Evolutionary conservation across 1,284 basidiomycete species (phyloP).

Genomic region (Jaminaea rosea): DNA sequence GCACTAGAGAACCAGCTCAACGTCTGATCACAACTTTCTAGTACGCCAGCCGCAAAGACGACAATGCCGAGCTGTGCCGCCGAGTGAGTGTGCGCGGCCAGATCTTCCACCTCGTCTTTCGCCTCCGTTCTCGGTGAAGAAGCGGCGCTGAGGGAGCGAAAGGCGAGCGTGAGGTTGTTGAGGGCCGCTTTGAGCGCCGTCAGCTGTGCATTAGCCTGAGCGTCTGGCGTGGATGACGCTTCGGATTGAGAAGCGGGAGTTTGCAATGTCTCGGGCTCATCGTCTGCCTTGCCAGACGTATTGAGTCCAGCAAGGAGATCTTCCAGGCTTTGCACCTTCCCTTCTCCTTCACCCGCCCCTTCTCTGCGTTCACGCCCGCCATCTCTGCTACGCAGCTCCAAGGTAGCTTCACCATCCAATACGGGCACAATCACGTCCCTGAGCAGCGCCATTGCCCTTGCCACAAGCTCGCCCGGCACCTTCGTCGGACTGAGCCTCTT

Average conservation of each 20-base stretch:
- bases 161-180: neutral
- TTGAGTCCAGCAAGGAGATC: too few relatives aligned
- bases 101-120: neutral
- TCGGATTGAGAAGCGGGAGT: neutral
- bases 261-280: too few relatives aligned
- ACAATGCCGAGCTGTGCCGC: neutral
- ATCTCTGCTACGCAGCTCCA: too few relatives aligned
- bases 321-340: too few relatives aligned
- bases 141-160: neutral
- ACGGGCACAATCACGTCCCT: neutral
- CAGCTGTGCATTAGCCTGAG: too few relatives aligned
- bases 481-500: neutral
- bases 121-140: too few relatives aligned
- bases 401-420: neutral
- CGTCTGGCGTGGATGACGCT: neutral
- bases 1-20: neutral
- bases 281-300: too few relatives aligned
- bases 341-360: too few relatives aligned
- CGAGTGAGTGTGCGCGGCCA: neutral
- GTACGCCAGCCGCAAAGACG: neutral
- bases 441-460: neutral
- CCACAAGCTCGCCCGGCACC: neutral
- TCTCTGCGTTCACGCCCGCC: too few relatives aligned
- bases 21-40: neutral
- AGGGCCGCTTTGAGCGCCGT: neutral